Evolutionary conservation across 257 asterid genomes (phyloP).

Genomic region (Solanum paucissectum): DNA sequence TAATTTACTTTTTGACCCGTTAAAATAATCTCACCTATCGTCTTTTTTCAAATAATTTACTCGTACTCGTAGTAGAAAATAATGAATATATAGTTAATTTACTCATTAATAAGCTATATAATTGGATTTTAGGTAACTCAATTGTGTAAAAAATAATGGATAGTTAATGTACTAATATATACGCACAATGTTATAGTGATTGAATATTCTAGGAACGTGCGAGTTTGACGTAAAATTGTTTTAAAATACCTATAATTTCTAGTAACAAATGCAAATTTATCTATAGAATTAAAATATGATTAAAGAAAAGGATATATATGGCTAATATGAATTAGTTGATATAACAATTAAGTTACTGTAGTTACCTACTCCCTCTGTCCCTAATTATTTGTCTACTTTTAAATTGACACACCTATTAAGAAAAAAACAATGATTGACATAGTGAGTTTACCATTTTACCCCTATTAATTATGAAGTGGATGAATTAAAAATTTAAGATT

Average conservation of each 20-base stretch:
- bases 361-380: too few species aligned
- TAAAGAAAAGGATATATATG: neutral
- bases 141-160: neutral
- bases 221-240: neutral
- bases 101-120: neutral
- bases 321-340: neutral
- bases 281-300: neutral
- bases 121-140: neutral
- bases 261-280: neutral
- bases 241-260: neutral
- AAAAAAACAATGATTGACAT: too few species aligned
- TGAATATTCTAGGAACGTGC: neutral
- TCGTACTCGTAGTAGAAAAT: neutral
- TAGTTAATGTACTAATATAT: too few species aligned
- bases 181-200: neutral
- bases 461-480: too few species aligned
- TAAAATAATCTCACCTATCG: neutral
- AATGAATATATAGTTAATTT: neutral
- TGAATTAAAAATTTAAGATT: too few species aligned
- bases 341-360: neutral
- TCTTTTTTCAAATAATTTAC: neutral
- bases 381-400: too few species aligned
- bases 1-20: neutral
- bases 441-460: too few species aligned
- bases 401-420: too few species aligned